phyloP scores from a whole-genome alignment of 208 protist species.

The Acanthamoeba lenticulata region DNA sequence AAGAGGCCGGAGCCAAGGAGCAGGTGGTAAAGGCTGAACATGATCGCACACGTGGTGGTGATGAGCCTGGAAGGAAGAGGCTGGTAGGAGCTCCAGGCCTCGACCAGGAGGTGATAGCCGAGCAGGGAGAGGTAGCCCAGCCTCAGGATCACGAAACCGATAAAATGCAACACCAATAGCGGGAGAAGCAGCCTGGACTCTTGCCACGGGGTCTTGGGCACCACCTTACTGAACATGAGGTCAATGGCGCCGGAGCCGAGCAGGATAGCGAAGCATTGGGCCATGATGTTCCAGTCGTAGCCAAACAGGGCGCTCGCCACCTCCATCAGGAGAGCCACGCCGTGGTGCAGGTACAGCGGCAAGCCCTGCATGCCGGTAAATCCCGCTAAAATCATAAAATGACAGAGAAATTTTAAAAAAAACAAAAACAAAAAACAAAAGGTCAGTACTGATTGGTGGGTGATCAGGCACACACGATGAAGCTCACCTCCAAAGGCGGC shows the following conservation, averaged over 20 bases:
- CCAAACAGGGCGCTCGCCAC: neutral
- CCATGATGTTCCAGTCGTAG: slow-evolving; percentile 1
- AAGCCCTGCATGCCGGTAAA: neutral
- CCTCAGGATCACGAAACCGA: neutral
- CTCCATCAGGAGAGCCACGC: neutral
- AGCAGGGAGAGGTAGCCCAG: neutral
- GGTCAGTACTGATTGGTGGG: too few relatives aligned
- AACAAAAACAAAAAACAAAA: too few relatives aligned
- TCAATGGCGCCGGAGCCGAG: neutral
- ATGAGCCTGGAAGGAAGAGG: neutral
- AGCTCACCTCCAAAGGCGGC: neutral
- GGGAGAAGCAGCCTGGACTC: neutral
- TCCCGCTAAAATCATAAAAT: neutral
- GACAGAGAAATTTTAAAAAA: too few relatives aligned
- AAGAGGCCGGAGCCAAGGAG: neutral
- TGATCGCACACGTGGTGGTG: neutral
- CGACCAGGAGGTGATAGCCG: neutral
- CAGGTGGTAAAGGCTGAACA: neutral
- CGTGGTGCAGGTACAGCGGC: slow-evolving; percentile 13
- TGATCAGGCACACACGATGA: neutral
- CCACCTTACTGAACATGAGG: neutral
- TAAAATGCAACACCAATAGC: neutral
- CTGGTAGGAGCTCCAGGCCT: neutral
- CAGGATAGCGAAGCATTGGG: slow-evolving; percentile 1
- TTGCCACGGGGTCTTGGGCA: neutral